These are phyloP conservation scores for Pelargonium australe DNA, from an alignment of 441 rosid species.

Conservation along the genomic window DNA sequence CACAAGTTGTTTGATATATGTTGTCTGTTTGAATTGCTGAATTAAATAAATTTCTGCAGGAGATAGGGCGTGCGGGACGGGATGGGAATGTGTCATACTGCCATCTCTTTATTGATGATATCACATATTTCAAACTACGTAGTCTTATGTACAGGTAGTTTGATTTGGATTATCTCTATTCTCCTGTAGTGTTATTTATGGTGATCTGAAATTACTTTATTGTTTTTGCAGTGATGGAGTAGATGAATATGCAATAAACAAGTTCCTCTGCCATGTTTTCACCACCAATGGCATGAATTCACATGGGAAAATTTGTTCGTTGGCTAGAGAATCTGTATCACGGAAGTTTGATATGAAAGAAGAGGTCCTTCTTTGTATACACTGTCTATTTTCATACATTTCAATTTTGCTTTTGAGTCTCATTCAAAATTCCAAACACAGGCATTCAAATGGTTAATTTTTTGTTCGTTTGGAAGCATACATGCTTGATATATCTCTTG, in stretches of 20 bases:
- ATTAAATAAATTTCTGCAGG: constrained; percentile 38
- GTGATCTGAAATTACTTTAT: constrained; percentile 11
- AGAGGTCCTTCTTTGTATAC: constrained; percentile 46
- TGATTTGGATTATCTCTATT: not conserved
- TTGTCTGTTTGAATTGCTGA: constrained; percentile 14
- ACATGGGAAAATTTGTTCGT: constrained; percentile 46
- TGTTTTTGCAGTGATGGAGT: constrained; percentile 71
- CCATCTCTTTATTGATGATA: constrained; percentile 73
- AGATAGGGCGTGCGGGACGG: constrained; percentile 95
- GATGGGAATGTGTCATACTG: constrained; percentile 82
- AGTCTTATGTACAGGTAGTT: constrained; percentile 81
- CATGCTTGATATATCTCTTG: constrained; percentile 2
- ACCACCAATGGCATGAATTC: constrained; percentile 31
- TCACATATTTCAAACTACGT: constrained; percentile 74
- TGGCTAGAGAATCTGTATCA: constrained; percentile 70
- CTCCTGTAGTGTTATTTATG: not conserved
- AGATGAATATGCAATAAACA: constrained; percentile 81
- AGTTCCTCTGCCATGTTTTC: constrained; percentile 70
- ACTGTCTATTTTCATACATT: constrained; percentile 15
- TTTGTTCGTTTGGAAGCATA: not conserved
- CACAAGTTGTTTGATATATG: constrained; percentile 14
- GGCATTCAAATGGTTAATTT: not conserved
- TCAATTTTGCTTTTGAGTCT: not conserved
- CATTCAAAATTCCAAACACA: not conserved
- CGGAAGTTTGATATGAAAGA: constrained; percentile 82